Base-by-base conservation (phyloP, 179 eudicot genomes). In the Beta lomatogona region DNA sequence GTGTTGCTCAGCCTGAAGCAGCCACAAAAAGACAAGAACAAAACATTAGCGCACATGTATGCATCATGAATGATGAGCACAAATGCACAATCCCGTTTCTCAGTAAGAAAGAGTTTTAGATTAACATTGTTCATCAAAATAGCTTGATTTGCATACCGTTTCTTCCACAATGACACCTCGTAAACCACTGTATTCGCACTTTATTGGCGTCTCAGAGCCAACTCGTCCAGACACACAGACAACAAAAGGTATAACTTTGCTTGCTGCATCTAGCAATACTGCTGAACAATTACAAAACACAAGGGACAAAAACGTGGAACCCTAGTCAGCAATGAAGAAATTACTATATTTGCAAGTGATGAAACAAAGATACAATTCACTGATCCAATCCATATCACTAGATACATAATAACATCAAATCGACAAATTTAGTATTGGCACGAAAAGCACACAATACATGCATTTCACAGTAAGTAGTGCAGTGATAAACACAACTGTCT, bases 131-230 rank as follows among this genome's bases (percentile, higher is more conserved):
- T 74, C 6, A 46, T 6, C 21, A 48, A 45, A 21, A 45, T 46
- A 36, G 58, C 16, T 59, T 13, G 16, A 28, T 44, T 52, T 57
- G 81, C 81, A 45, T 88, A 96, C 99, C 84, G 93, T 94, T 87
- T 93, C 93, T 85, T 94, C 98, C 79, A 96, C 97, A 79, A 96
- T 94, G 71, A 96, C 99, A 77, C 93, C 98, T 74, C 94, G 91
- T 82, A 94, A 76, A 54, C 97, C 93, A 87, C 98, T 96, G 83
- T 92, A 86, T 87, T 94, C 92, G 76, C 98, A 96, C 66, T 82
- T 93, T 61, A 93, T 91, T 28, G 98, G 98, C 15, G 93, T 79
- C 69, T 96, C 97, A 16, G 98, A 90, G 60, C 97, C 94, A 84
- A 94, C 99, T 89, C 94, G 92, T 84, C 99, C 99, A 80, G 96